These are phyloP conservation scores for Mortierella sp. DNA, from an alignment of 371 early-diverging fungal species.

Conservation along the genomic window DNA sequence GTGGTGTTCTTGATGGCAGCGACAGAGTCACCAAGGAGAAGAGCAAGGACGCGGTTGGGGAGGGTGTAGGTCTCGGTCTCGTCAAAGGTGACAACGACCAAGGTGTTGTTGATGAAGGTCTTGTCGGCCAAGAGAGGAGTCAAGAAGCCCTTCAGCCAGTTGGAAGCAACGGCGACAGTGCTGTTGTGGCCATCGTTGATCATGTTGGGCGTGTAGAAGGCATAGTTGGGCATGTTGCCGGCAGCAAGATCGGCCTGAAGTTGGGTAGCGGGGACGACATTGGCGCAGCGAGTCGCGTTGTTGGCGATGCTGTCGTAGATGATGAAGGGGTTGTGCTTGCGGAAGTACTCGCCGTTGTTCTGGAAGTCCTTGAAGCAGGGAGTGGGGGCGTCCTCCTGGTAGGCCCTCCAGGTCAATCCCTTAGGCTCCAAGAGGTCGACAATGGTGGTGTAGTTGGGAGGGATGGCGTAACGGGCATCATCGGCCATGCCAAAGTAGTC, in stretches of 20 bases:
- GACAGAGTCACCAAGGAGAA: conserved; percentile 67
- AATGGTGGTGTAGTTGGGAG: conserved; percentile 56
- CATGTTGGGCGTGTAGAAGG: conserved; percentile 69
- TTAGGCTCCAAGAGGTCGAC: conserved; percentile 76
- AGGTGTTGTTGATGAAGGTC: conserved; percentile 64
- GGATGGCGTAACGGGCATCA: conserved; percentile 57
- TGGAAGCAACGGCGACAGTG: conserved; percentile 61
- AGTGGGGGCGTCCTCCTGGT: conserved; percentile 69
- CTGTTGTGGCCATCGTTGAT: conserved; percentile 73
- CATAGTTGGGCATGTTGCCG: conserved; percentile 71
- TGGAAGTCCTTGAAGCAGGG: conserved; percentile 54
- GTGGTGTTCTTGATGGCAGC: conserved; percentile 59
- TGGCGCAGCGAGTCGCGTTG: conserved; percentile 63
- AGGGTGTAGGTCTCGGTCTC: conserved; percentile 58
- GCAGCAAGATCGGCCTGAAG: conserved; percentile 67
- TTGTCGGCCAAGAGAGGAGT: conserved; percentile 65
- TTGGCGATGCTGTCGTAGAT: conserved; percentile 61
- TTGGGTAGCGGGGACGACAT: conserved; percentile 64
- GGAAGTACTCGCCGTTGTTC: conserved; percentile 50
- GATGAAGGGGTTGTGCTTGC: conserved; percentile 78
- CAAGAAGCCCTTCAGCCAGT: conserved; percentile 71
- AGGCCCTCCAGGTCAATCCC: conserved; percentile 74
- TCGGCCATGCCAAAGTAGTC: conserved; percentile 63
- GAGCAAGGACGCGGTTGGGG: conserved; percentile 63
- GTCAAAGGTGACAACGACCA: conserved; percentile 70